phyloP scores from a whole-genome alignment of 495 filamentous ascomycete genomes.

The Sphaerosporella brunnea region DNA sequence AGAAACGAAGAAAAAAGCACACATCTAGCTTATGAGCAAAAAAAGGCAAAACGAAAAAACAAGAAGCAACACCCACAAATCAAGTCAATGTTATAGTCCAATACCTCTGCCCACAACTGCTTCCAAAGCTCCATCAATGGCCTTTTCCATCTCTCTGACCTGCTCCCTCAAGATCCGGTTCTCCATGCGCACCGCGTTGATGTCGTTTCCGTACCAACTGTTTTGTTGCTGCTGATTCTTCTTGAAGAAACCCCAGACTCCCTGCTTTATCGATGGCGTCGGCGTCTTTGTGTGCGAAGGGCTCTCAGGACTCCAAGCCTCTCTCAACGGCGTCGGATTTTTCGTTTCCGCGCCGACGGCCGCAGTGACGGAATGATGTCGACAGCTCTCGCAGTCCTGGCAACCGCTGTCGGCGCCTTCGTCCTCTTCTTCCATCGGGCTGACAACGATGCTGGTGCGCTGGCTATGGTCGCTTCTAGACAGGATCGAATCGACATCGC shows the following conservation, averaged over 20 bases:
- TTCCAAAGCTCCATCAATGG: constrained; percentile 55
- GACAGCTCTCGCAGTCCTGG: constrained; percentile 3
- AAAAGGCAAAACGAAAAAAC: constrained; percentile 8
- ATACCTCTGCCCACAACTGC: constrained; percentile 31
- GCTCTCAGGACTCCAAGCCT: constrained; percentile 14
- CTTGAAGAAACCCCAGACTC: constrained; percentile 9
- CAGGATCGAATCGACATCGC: constrained; percentile 20
- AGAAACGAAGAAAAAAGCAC: constrained; percentile 7
- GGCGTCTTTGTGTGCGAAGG: neutral
- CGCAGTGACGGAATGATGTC: neutral
- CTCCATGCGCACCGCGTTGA: constrained; percentile 52
- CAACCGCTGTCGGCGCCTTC: neutral
- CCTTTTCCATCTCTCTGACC: constrained; percentile 46
- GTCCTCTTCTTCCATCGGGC: constrained; percentile 8
- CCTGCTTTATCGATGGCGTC: neutral
- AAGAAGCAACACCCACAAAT: constrained; percentile 1
- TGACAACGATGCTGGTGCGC: constrained; percentile 14
- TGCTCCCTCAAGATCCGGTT: constrained; percentile 52
- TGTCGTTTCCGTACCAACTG: constrained; percentile 45
- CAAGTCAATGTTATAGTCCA: constrained; percentile 3
- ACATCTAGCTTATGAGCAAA: constrained; percentile 5
- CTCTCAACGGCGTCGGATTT: constrained; percentile 19
- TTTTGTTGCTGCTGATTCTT: constrained; percentile 1
- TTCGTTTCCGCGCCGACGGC: constrained; percentile 7
- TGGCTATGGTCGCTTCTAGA: constrained; percentile 13